Percentiles rank a stretch among this genome's conserved stretches.
Conservation (phyloP, 2,329 filamentous ascomycete species). For the Monascus ruber region DNA sequence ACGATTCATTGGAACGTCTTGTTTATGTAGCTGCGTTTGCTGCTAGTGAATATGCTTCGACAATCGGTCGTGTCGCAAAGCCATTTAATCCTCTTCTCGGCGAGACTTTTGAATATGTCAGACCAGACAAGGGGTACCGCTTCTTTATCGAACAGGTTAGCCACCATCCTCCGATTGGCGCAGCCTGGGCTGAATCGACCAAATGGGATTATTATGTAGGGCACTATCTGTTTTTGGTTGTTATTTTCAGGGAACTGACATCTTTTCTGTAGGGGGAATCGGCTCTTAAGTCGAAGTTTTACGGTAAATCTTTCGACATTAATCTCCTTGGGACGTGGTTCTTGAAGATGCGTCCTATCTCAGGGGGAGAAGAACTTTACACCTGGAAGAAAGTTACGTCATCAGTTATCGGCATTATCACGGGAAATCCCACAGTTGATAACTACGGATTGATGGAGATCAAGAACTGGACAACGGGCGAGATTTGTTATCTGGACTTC, state of each 20-base stretch:
- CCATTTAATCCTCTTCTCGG: conserved; percentile 95
- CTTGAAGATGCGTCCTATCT: conserved; percentile 64
- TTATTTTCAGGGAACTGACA: conserved; percentile 7
- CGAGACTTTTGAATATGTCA: conserved; percentile 92
- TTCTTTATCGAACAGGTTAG: conserved; percentile 98
- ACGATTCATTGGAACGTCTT: conserved; percentile 80
- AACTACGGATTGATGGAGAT: conserved; percentile 97
- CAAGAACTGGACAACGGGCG: conserved; percentile 93
- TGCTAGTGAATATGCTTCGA: conserved; percentile 91
- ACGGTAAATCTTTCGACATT: conserved; percentile 94
- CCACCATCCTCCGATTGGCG: conserved; percentile 90
- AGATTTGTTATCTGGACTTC: conserved; percentile 82
- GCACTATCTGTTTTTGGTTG: neutral
- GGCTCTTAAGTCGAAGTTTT: conserved; percentile 90
- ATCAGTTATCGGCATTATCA: conserved; percentile 96
- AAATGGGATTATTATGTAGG: conserved; percentile 83
- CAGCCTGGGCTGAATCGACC: conserved; percentile 81
- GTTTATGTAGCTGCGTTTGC: conserved; percentile 94
- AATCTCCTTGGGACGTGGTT: conserved; percentile 97
- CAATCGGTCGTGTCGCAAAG: conserved; percentile 91
- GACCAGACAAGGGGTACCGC: conserved; percentile 93
- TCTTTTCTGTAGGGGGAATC: conserved; percentile 60
- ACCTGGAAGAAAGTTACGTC: conserved; percentile 99
- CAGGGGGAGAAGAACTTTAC: conserved; percentile 74
- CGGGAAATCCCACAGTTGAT: conserved; percentile 89